Evolutionary conservation across 768 basidiomycete species (phyloP), one percentile per base, ranked within the genome.

Genomic region (Mycena leptocephala): DNA sequence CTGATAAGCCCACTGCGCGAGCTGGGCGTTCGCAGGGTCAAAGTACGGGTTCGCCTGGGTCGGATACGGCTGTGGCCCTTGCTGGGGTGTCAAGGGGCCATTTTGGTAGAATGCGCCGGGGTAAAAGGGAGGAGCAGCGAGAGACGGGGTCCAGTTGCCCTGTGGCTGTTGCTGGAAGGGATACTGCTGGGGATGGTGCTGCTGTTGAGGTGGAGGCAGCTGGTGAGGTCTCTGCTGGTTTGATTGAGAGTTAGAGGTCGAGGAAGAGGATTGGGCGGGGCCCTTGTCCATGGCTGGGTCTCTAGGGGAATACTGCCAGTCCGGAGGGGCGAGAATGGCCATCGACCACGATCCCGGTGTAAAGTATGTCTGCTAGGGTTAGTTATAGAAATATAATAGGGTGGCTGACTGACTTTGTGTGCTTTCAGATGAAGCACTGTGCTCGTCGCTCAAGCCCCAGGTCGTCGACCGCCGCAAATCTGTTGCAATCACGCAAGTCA

Each of bases 1-100:
- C 85, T 96, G 95, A 86, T 96, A 96, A 43, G 95, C 94, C 95
- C 95, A 96, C 83, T 95, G 94, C 4, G 93, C 92, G 70, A 95
- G 91, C 77, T 94, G 94, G 66, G 94, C 94, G 77, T 93, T 92
- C 14, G 91, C 85, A 18, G 93, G 94, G 84, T 96, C 94, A 80
- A 93, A 95, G 83, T 91, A 95, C n/a, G 90, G 89, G 77, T 63
- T 67, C 90, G 93, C 20, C 85, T 82, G 58, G 87, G 73, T 74
- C 48, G 89, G 88, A 83, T 90, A 92, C 65, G 89, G 85, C 80
- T 89, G 41, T 20, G 65, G 58, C 9, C 43, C 4, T 41, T 13
- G 16, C 24, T 62, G 51, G 39, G 53, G 28, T 8, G 16, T 26
- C 32, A 24, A 28, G 9, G 61, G 28, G 35, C 26, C 35, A 58